Percentiles rank a stretch among this genome's conserved stretches.
Evolutionary conservation across 2,329 filamentous ascomycete genomes (phyloP).

Genomic region (Endoconidiophora polonica): DNA sequence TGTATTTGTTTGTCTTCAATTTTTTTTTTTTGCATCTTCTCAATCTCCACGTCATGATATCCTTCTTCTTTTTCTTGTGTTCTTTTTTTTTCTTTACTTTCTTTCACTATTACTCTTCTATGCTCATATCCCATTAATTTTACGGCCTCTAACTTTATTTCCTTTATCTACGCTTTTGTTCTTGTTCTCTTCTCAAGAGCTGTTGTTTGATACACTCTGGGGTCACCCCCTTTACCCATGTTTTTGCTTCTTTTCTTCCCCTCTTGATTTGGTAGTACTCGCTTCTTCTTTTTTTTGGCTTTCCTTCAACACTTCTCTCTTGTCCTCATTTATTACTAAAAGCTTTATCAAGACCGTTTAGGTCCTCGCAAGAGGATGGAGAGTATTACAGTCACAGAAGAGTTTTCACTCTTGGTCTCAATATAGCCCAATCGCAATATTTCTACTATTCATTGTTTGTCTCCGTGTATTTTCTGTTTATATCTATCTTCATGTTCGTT

Average conservation of each 20-base stretch:
- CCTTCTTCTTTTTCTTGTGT: conserved; percentile 3
- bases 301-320: conserved; percentile 14
- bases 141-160: background rate
- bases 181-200: conserved; percentile 7
- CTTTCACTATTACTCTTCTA: background rate
- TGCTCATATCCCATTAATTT: conserved; percentile 6
- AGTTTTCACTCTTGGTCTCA: conserved; percentile 5
- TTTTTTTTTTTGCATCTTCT: conserved; percentile 11
- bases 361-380: conserved; percentile 2
- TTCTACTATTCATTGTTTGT: background rate
- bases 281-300: conserved; percentile 13
- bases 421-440: background rate
- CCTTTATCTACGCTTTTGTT: conserved; percentile 6
- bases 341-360: conserved; percentile 1
- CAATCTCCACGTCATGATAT: conserved; percentile 8
- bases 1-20: conserved; percentile 11
- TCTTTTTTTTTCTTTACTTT: conserved; percentile 10
- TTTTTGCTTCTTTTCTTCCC: conserved; percentile 4
- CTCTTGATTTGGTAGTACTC: conserved; percentile 1
- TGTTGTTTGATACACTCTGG: conserved; percentile 13
- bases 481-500: background rate
- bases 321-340: background rate
- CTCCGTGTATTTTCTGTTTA: background rate
- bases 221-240: conserved; percentile 10
- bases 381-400: conserved; percentile 6